Base-by-base conservation (phyloP, 345 rosid genomes). In the Fremontodendron californicum region DNA sequence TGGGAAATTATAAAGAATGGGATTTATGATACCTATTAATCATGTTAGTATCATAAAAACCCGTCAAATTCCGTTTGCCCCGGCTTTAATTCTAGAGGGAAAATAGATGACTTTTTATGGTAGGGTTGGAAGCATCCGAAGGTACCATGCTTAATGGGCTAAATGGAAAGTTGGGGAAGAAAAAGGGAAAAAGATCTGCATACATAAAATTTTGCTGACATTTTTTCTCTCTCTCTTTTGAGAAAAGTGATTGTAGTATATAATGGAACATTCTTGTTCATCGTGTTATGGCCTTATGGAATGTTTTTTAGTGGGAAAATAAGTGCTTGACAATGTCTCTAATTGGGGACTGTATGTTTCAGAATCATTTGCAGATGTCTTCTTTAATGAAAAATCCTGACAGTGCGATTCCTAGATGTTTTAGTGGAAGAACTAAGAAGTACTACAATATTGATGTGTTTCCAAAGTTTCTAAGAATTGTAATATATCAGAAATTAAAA, bases 71-170 rank as follows among this genome's bases (percentile, higher is more conserved):
- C 85, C 85, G 85, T 68, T 31, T 58, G 23, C 48, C 40, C 72
- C 68, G 80, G 79, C 83, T 82, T 80, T 85, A 77, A 48, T 55
- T 63, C 68, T 63, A 16, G 65, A 55, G 11, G 25, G 73, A 49
- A 65, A 12, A 39, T 1, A 31, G 31, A 29, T 40, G 51, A 63
- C 35, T 48, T 12, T 19, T 57, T 61, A 27, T 80, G 63, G 74
- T 71, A 71, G 84, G 55, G 78, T 52, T 78, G 72, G 62, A 70
- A 73, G 63, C 65, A 74, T 79, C 29, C 73, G 64, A 78, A 73
- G 37, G 23, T 60, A 7, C 55, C 13, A 73, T 70, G 63, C 51
- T 76, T 64, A 42, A 46, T 37, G 75, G 77, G 72, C 67, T 77
- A 67, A 37, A 27, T 37, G 72, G 68, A 73, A 37, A 21, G 46